These are phyloP conservation scores for Globisporangium heterothallicum DNA, from an alignment of 352 stramenopile genomes.

Conservation along the genomic window DNA sequence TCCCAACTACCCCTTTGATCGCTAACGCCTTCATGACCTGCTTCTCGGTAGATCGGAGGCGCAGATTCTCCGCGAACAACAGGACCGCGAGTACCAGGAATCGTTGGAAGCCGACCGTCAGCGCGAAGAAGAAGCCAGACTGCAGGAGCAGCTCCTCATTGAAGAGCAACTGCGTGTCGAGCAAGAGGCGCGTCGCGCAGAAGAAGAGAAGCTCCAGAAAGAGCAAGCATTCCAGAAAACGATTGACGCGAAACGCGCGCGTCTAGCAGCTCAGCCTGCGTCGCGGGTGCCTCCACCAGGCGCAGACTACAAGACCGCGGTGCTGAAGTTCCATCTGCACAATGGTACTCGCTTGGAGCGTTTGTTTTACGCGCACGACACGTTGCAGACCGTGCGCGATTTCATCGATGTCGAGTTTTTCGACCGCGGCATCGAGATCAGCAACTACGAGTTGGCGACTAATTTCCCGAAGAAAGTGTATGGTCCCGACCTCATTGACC, in stretches of 20 bases:
- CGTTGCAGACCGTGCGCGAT: slow-evolving; percentile 66
- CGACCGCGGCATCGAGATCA: slow-evolving; percentile 68
- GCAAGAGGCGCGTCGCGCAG: slow-evolving; percentile 5
- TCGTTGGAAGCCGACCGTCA: slow-evolving; percentile 88
- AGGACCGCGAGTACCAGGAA: slow-evolving; percentile 92
- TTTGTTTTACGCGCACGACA: slow-evolving; percentile 80
- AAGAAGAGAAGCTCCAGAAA: slow-evolving; percentile 25
- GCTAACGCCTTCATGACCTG: not conserved
- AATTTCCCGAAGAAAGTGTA: slow-evolving; percentile 81
- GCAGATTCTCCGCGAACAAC: slow-evolving; percentile 85
- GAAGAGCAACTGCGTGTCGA: slow-evolving; percentile 19
- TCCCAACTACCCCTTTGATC: too few relatives aligned
- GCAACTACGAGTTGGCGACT: slow-evolving; percentile 80
- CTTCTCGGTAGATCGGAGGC: slow-evolving; percentile 67
- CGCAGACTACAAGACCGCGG: slow-evolving; percentile 59
- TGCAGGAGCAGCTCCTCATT: slow-evolving; percentile 40
- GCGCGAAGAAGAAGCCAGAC: slow-evolving; percentile 46
- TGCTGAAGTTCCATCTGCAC: slow-evolving; percentile 80
- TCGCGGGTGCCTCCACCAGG: slow-evolving; percentile 40
- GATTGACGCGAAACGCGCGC: slow-evolving; percentile 58
- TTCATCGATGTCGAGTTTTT: slow-evolving; percentile 82
- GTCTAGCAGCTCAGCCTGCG: slow-evolving; percentile 37
- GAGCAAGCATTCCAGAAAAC: slow-evolving; percentile 28
- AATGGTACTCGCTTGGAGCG: slow-evolving; percentile 71
- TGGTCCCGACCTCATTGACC: slow-evolving; percentile 46